Evolutionary conservation across 1,284 basidiomycete genomes (phyloP), one percentile per base, ranked within the genome.

Genomic region (Ganoderma sinense): DNA sequence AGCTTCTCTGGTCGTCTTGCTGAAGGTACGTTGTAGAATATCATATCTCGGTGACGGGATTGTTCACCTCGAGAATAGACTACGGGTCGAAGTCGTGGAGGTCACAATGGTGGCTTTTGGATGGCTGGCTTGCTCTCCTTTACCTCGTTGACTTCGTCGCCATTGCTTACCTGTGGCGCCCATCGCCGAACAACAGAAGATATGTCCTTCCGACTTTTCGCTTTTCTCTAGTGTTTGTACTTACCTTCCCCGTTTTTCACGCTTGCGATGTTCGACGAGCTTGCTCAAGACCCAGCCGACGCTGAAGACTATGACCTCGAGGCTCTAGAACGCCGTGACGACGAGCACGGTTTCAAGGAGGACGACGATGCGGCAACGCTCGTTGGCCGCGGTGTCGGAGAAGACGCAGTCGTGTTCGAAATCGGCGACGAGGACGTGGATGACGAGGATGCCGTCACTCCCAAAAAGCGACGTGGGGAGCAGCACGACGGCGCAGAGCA

Each of bases 1-100:
- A 92, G 94, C 10, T 96, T 99, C 82, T 96, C 96, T 0, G 95
- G 95, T 71, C 90, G 97, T 64, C 84, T 95, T 23, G 93, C 94
- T 10, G 95, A 98, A 88, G 94, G 94, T 94, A 64, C 41, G 81
- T 75, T 13, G 39, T 33, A 23, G 13, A n/a, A 23, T 23, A 13
- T 53, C 58, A 23, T 39, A 26, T 20, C 11, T 20, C 16, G 60
- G n/a, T 0, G 3, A 29, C 23, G 4, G 59, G n/a, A 33, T 48
- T 18, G 13, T 64, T 68, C 13, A 64, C 67, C 7, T 56, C 20
- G 39, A 33, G 20, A 16, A 16, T 56, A 96, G 95, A 97, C 78
- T 99, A 97, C 78, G 93, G 95, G 8, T 94, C 97, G 1, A 92
- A 93, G 72, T 94, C 95, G n/a, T 99, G 97, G 97, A 89, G 88